Conservation (phyloP, 73 alveolate genomes). For the Paramecium sonneborni region DNA sequence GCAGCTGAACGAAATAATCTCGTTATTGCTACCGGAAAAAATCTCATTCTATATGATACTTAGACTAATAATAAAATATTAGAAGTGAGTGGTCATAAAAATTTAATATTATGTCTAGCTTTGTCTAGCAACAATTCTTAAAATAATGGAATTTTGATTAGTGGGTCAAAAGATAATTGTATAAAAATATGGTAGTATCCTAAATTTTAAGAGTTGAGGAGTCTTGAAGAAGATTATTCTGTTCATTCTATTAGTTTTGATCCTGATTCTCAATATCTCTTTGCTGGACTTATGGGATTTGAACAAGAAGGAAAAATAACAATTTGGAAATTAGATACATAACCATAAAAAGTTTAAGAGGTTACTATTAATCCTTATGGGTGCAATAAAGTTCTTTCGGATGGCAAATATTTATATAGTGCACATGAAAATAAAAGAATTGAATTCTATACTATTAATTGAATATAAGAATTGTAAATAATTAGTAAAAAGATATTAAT, state of each 20-base stretch:
- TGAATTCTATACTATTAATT: background rate
- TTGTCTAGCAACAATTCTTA: background rate
- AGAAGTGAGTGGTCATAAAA: background rate
- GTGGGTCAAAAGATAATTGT: conserved; percentile 15
- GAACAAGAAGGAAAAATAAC: conserved; percentile 15
- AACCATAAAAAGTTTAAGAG: conserved; percentile 27
- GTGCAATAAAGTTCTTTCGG: background rate
- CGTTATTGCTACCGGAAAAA: background rate
- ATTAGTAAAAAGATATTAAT: background rate
- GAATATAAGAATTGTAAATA: background rate
- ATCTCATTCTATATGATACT: background rate
- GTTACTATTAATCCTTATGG: conserved; percentile 28
- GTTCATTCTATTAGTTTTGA: background rate
- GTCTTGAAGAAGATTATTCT: conserved; percentile 19
- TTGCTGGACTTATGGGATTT: background rate
- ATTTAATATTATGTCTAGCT: background rate
- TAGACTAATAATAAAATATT: background rate
- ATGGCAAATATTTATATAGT: background rate
- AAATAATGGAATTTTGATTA: background rate
- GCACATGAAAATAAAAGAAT: conserved; percentile 47
- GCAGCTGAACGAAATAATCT: background rate
- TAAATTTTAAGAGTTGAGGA: background rate
- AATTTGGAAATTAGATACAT: background rate
- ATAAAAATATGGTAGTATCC: conserved; percentile 43
- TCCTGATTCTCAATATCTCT: background rate